Evolutionary conservation across 192 early-diverging fungal species (phyloP).

Genomic region (Mortierella claussenii): DNA sequence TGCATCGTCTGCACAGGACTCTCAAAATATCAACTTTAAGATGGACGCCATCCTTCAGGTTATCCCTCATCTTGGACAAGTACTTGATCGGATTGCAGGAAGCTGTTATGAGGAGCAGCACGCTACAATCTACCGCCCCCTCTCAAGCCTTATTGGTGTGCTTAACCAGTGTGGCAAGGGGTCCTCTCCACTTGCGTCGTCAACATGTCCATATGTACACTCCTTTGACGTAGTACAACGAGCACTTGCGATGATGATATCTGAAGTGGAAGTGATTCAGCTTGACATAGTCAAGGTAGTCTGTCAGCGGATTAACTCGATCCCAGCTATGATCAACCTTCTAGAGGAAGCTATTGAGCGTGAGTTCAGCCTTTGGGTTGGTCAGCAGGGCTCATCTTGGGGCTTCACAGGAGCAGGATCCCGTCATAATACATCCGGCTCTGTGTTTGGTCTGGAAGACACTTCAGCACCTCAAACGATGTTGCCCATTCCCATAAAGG

Average conservation of each 20-base stretch:
- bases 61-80: constrained; percentile 28
- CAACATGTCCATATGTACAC: neutral
- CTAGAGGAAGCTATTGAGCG: constrained; percentile 43
- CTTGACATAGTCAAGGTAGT: constrained; percentile 28
- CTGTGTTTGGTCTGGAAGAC: constrained; percentile 35
- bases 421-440: neutral
- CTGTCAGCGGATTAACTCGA: constrained; percentile 31
- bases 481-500: constrained; percentile 14
- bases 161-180: constrained; percentile 33
- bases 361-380: constrained; percentile 36
- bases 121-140: constrained; percentile 15
- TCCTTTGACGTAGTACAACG: constrained; percentile 22
- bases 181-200: neutral
- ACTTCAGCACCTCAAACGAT: constrained; percentile 13
- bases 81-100: constrained; percentile 32
- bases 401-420: neutral
- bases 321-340: constrained; percentile 35
- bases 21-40: constrained; percentile 36
- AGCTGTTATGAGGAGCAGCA: constrained; percentile 12
- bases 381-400: constrained; percentile 15
- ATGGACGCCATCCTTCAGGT: constrained; percentile 22
- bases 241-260: constrained; percentile 25
- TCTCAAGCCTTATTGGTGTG: constrained; percentile 21
- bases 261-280: constrained; percentile 26
- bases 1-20: constrained; percentile 39